A percentile compares a stretch with the other conserved stretches of the same genome.
Evolutionary conservation across 2,329 filamentous ascomycete genomes (phyloP).

Genomic region (Zymoseptoria tritici): DNA sequence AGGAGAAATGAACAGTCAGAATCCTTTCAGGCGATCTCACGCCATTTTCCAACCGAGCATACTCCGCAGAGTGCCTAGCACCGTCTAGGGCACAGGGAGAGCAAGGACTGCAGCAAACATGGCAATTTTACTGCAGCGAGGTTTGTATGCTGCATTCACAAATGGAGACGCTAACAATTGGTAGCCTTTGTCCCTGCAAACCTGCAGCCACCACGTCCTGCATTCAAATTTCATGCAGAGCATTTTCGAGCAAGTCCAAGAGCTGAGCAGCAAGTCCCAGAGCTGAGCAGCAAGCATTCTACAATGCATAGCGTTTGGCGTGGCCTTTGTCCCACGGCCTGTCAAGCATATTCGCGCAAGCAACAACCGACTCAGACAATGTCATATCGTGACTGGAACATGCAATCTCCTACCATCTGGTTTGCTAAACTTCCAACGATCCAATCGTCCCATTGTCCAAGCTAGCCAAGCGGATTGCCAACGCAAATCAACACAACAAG

Average conservation of each 20-base stretch:
- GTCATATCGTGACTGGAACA: neutral
- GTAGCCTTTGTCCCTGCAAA: neutral
- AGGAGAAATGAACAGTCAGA: neutral
- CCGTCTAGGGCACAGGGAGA: neutral
- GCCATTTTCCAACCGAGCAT: no score
- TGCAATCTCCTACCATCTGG: neutral
- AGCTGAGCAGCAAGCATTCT: neutral
- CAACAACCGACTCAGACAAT: neutral
- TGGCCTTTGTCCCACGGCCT: neutral
- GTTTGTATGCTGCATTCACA: neutral
- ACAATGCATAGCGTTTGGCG: neutral
- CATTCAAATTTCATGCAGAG: neutral
- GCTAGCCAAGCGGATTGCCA: neutral
- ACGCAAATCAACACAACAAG: neutral
- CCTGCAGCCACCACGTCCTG: neutral
- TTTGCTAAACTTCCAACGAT: neutral
- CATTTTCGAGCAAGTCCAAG: neutral
- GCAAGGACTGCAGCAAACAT: neutral
- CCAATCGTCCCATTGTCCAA: neutral
- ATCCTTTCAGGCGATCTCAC: neutral
- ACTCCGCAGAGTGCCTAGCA: no score
- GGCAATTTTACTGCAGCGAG: neutral
- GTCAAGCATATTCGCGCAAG: neutral
- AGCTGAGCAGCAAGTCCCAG: neutral
- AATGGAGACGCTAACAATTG: neutral